Conservation (phyloP, 306 rosid species). For the cucumber (Cucumis sativus) region DNA sequence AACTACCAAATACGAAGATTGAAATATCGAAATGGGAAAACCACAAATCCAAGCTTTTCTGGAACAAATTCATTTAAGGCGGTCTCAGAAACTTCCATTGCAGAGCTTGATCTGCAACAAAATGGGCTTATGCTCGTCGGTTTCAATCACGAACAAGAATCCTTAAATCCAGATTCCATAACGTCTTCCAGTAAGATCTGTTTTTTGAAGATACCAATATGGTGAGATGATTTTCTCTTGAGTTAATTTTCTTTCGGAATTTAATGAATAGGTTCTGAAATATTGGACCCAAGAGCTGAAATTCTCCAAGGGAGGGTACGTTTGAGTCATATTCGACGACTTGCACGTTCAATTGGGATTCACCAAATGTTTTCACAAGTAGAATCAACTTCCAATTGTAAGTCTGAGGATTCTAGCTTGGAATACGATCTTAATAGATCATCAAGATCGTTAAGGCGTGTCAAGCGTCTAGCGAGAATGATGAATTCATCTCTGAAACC, state of each 20-base stretch:
- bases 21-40: slow-evolving; percentile 34
- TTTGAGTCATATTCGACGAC: slow-evolving; percentile 35
- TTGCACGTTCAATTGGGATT: slow-evolving; percentile 30
- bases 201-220: not conserved
- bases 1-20: slow-evolving; percentile 64
- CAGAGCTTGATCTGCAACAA: not conserved
- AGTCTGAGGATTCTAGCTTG: slow-evolving; percentile 1
- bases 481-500: slow-evolving; percentile 11
- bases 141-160: slow-evolving; percentile 19
- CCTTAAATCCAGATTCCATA: slow-evolving; percentile 4
- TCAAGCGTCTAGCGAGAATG: slow-evolving; percentile 51
- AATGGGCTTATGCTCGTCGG: slow-evolving; percentile 2
- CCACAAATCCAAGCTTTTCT: slow-evolving; percentile 1
- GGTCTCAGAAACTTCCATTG: not conserved
- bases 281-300: slow-evolving; percentile 14
- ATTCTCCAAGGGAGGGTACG: slow-evolving; percentile 21
- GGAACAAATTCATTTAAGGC: slow-evolving; percentile 8
- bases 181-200: slow-evolving; percentile 15
- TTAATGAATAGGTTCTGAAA: slow-evolving; percentile 25
- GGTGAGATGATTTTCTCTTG: not conserved
- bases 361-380: not conserved
- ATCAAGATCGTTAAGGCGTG: slow-evolving; percentile 31
- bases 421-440: slow-evolving; percentile 21
- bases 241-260: not conserved
- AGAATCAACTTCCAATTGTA: slow-evolving; percentile 19